phyloP scores from a whole-genome alignment of 2,329 filamentous ascomycete species.

The Colletotrichum plurivorum region DNA sequence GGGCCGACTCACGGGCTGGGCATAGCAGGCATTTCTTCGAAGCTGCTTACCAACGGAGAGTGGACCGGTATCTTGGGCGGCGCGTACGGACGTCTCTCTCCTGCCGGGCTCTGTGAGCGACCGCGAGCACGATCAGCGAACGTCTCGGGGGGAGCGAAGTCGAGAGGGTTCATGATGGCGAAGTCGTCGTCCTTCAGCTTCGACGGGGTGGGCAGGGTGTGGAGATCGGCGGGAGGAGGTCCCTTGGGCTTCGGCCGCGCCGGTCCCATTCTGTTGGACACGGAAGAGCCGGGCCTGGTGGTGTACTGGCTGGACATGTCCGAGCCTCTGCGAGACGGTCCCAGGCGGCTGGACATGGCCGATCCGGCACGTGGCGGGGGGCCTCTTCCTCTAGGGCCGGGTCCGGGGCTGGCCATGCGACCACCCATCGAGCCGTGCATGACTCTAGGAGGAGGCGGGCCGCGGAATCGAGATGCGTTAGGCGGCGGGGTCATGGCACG shows the following conservation, averaged over 20 bases:
- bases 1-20: constrained; percentile 84
- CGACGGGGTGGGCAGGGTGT: constrained; percentile 85
- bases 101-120: constrained; percentile 73
- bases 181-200: constrained; percentile 88
- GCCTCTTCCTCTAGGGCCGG: constrained; percentile 61
- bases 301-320: constrained; percentile 54
- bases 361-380: constrained; percentile 64
- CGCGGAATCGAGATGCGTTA: constrained; percentile 61
- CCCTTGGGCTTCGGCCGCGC: constrained; percentile 57
- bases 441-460: constrained; percentile 56
- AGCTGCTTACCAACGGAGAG: constrained; percentile 85
- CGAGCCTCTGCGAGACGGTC: constrained; percentile 50
- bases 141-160: constrained; percentile 86
- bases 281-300: constrained; percentile 76
- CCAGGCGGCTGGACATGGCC: constrained; percentile 47
- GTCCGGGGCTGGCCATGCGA: constrained; percentile 60
- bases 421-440: constrained; percentile 62
- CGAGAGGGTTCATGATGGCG: constrained; percentile 76
- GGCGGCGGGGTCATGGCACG: constrained; percentile 97
- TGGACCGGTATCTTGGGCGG: constrained; percentile 76
- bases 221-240: constrained; percentile 81
- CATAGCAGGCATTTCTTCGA: constrained; percentile 87
- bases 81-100: constrained; percentile 79
- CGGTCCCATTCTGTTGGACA: constrained; percentile 62
- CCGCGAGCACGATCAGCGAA: constrained; percentile 79